Percentiles rank a stretch among this genome's conserved stretches.
Evolutionary conservation across 2,329 filamentous ascomycete genomes (phyloP).

Genomic region (Bimuria novae-zelandiae): DNA sequence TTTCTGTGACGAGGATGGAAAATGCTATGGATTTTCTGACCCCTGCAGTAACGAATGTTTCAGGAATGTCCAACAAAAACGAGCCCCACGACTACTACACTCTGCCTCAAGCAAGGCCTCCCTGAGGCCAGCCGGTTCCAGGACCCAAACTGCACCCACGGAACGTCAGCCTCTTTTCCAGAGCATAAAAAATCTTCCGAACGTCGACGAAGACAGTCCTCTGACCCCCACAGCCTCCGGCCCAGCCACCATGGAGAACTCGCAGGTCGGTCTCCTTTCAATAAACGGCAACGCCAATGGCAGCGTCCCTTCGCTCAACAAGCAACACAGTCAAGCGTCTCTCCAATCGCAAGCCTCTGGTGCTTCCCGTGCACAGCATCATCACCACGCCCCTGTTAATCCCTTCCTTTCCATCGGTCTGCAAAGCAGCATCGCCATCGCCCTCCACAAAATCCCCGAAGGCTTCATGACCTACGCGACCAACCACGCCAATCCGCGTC

Average conservation of each 20-base stretch:
- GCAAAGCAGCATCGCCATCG: slow-evolving; percentile 93
- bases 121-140: slow-evolving; percentile 23
- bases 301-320: slow-evolving; percentile 9
- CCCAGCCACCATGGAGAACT: slow-evolving; percentile 30
- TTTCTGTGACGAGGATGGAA: slow-evolving; percentile 61
- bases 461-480: slow-evolving; percentile 91
- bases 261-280: slow-evolving; percentile 20
- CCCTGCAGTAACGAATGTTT: slow-evolving; percentile 66
- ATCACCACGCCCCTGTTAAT: slow-evolving; percentile 94
- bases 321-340: slow-evolving; percentile 22
- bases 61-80: slow-evolving; percentile 51
- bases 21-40: slow-evolving; percentile 66
- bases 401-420: slow-evolving; percentile 94
- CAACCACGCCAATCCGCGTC: slow-evolving; percentile 87
- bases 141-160: slow-evolving; percentile 30
- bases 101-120: slow-evolving; percentile 9
- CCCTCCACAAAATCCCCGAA: slow-evolving; percentile 92
- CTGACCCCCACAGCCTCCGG: slow-evolving; percentile 30
- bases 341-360: slow-evolving; percentile 20
- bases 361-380: slow-evolving; percentile 58
- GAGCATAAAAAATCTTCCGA: slow-evolving; percentile 25
- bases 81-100: slow-evolving; percentile 35
- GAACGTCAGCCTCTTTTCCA: slow-evolving; percentile 39
- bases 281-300: slow-evolving; percentile 13
- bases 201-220: slow-evolving; percentile 32